Evolutionary conservation across 768 basidiomycete species (phyloP), one percentile per base, ranked within the genome.

Genomic region (Psilocybe azurescens): DNA sequence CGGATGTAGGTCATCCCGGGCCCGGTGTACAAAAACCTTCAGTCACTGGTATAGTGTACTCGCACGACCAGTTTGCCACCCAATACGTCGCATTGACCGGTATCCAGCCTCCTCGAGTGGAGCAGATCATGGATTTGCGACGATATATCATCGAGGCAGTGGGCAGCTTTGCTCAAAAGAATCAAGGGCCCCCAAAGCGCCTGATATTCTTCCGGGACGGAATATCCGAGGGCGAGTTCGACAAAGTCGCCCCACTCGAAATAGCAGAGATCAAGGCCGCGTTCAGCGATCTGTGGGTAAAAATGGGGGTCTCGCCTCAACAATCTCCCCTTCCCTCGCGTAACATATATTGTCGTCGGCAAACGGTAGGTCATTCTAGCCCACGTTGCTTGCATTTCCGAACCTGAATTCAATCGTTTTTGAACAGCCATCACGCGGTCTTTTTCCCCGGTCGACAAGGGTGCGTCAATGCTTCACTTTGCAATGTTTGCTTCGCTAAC

Each of bases 1-100:
- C 62, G 1, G 62, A 63, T 38, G 62, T 63, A 16, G 58, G 58
- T 3, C 62, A 63, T 46, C 58, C 62, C 16, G 58, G 58, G 5
- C 62, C 62, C 41, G 62, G 62, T 10, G 53, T 56, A n/a, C 39
- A 29, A n/a, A 63, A 63, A 14, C 62, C 62, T 6, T 63, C 62
- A 13, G 58, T 63, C 1, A 50, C 58, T 2, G 49, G 62, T 20
- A 7, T 63, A 2, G 62, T 60, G 5, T 63, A 56, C 24, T 63
- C 62, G 5, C 55, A 59, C 53, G 58, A 63, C 32, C 18, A 16
- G 5, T 36, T n/a, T 33, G 62, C 47, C 6, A 56, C 58, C 7
- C 33, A 56, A 59, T 63, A 63, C 51, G 58, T 46, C 20, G 62
- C 62, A 1, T 13, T 63, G 7, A 63, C 62, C 1, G 53, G 53